Base-by-base conservation (phyloP, 2,329 filamentous ascomycete species). In the Bipolaris oryzae region DNA sequence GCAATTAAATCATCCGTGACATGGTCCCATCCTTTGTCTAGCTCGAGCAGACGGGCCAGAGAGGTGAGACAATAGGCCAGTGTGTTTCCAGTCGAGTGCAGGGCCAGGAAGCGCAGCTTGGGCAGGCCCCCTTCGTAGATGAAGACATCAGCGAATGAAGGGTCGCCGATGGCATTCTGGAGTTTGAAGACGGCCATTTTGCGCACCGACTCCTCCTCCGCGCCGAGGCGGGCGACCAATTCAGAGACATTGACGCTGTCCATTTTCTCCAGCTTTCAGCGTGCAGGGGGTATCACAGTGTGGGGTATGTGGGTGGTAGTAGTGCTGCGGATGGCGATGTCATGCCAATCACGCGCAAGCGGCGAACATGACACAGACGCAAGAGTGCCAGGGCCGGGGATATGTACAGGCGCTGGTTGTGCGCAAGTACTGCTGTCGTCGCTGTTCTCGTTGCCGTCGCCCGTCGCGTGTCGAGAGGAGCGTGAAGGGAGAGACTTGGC, bases 161-260 rank as follows among this genome's bases (percentile, higher is more conserved):
- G 94, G 78, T 99, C 95, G 74, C 93, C 94, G 77, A 99, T 96
- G 61, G 91, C 92, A 62, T 86, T 89, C 78, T 99, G 95, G 64
- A 99, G 87, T 80, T 97, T 97, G 85, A 99, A 99, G 59, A 96
- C 95, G 58, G 95, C 95, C 91, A 98, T 97, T 78, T 99, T 99
- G 72, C 93, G 91, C 67, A 91, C 89, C 54, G 91, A 93, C 82
- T 99, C 95, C 78, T 96, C 85, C 54, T 86, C 83, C 65, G 84
- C 85, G 42, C 82, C 80, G 56, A 89, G 78, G 50, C 84, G 81
- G 60, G 82, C 80, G 57, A 88, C 83, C 63, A 87, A 77, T 64
- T 86, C 84, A 45, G 82, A 76, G 58, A 87, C 78, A 70, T 83
- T 82, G 70, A 82, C 76, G 69, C 76, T 81, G 55, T 85, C 83